Base-by-base conservation (phyloP, 805 yeast species). In the Starmerella stigmatis region DNA sequence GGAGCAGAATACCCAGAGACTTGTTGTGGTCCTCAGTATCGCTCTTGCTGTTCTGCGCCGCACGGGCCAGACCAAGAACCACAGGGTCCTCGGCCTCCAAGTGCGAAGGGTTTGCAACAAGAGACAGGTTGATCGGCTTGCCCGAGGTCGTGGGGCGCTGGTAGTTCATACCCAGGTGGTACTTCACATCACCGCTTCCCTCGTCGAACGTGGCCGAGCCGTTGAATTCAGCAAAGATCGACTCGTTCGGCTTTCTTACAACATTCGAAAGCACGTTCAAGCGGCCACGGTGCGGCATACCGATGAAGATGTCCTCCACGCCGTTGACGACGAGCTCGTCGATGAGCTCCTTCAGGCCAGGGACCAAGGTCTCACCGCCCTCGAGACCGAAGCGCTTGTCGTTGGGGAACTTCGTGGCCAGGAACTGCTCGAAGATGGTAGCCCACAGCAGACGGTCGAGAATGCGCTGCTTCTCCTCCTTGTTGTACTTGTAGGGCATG, bases 231-330 rank as follows among this genome's bases (percentile, higher is more conserved):
- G 94, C 79, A 68, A 92, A 89, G 63, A 92, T 92, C 41, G 96
- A 86, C 72, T 89, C 97, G 65, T 92, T 88, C 60, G 98, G 97
- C 67, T 92, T 92, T 71, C 98, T 83, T 41, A 92, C 96, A 59
- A 92, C 97, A 71, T 92, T 92, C 49, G 97, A 86, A 68, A 92
- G 76, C 81, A 92, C 88, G 68, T 92, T 92, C 60, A 92, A 74
- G 72, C 99, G 81, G 70, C 99, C 99, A 76, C 99, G 84, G 70
- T 92, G 99, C 44, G 99, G 96, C 97, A 92, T 92, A 72, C 99
- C 99, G 59, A 92, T 81, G 60, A 89, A 94, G 51, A 92, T 79
- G 64, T 89, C 97, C 68, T 88, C 96, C 43, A 89, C 81, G 58
- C 99, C 99, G 51, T 72, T 69, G 34, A 60, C 67, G 41, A 88